phyloP scores from a whole-genome alignment of 495 filamentous ascomycete genomes.

The Lindgomyces ingoldianus region DNA sequence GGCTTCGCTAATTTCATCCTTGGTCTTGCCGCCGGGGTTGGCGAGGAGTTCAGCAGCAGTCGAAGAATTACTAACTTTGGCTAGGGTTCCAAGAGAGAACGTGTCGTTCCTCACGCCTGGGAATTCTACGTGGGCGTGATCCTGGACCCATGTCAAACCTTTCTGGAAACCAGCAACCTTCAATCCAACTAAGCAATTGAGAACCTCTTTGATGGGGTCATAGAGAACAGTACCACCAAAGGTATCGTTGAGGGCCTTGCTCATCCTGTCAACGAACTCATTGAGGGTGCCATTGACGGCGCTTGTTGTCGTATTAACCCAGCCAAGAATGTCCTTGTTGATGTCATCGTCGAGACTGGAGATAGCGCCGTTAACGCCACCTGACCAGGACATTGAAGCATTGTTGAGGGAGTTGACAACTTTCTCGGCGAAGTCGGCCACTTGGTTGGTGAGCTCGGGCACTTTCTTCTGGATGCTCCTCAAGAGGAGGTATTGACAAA shows the following conservation, averaged over 20 bases:
- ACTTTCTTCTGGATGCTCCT: constrained; percentile 70
- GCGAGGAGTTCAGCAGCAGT: constrained; percentile 72
- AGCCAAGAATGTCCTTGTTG: constrained; percentile 83
- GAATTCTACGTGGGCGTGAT: constrained; percentile 81
- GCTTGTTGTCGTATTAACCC: constrained; percentile 78
- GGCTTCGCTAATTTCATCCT: constrained; percentile 78
- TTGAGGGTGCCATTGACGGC: constrained; percentile 87
- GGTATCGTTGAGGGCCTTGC: constrained; percentile 66
- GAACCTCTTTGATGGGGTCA: constrained; percentile 68
- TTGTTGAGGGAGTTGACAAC: constrained; percentile 72
- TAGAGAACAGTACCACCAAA: constrained; percentile 79
- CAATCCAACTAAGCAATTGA: constrained; percentile 47
- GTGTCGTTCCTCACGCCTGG: constrained; percentile 75
- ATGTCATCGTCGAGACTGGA: constrained; percentile 65
- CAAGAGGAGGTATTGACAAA: constrained; percentile 83
- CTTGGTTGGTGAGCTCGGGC: constrained; percentile 71
- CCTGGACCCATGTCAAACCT: constrained; percentile 84
- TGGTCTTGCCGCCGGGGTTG: constrained; percentile 64
- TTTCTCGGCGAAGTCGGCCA: constrained; percentile 78
- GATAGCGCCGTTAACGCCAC: constrained; percentile 73
- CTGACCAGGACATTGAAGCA: constrained; percentile 75
- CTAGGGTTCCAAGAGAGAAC: constrained; percentile 76
- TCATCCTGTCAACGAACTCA: constrained; percentile 72
- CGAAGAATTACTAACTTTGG: constrained; percentile 55
- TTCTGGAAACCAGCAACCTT: constrained; percentile 63